phyloP scores from a whole-genome alignment of 2,329 filamentous ascomycete genomes.

The Ophiostoma triangulosporum region DNA sequence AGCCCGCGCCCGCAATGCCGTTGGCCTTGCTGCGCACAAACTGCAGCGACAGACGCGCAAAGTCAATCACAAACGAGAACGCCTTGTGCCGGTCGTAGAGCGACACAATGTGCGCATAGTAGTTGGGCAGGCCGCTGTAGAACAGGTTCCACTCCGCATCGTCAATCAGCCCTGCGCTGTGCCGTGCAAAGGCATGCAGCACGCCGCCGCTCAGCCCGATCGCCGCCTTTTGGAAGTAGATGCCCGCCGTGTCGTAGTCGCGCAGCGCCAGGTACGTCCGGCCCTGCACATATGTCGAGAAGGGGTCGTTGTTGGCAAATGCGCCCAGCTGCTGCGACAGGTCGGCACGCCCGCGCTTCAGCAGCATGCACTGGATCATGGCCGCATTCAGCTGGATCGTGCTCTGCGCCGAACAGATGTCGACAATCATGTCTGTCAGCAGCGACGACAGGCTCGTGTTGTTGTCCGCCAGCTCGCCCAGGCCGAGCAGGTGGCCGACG shows the following conservation, averaged over 20 bases:
- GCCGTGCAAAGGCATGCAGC: conserved; percentile 31
- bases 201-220: conserved; percentile 51
- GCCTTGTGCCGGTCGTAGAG: conserved; percentile 69
- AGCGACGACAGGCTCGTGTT: conserved; percentile 41
- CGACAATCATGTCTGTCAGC: conserved; percentile 53
- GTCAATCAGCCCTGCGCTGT: conserved; percentile 56
- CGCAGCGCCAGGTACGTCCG: conserved; percentile 62
- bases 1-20: not conserved
- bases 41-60: conserved; percentile 62
- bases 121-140: conserved; percentile 63
- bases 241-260: conserved; percentile 59
- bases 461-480: conserved; percentile 36
- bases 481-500: conserved; percentile 49
- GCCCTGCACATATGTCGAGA: conserved; percentile 71
- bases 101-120: conserved; percentile 73
- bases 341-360: conserved; percentile 46
- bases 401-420: conserved; percentile 51
- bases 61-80: conserved; percentile 72
- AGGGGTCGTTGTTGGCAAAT: conserved; percentile 44
- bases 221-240: conserved; percentile 70
- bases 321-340: conserved; percentile 42
- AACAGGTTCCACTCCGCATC: conserved; percentile 58
- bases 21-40: conserved; percentile 27
- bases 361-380: conserved; percentile 47
- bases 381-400: conserved; percentile 50